Conservation (phyloP, 2,329 filamentous ascomycete genomes). For the Colletotrichum falcatum region DNA sequence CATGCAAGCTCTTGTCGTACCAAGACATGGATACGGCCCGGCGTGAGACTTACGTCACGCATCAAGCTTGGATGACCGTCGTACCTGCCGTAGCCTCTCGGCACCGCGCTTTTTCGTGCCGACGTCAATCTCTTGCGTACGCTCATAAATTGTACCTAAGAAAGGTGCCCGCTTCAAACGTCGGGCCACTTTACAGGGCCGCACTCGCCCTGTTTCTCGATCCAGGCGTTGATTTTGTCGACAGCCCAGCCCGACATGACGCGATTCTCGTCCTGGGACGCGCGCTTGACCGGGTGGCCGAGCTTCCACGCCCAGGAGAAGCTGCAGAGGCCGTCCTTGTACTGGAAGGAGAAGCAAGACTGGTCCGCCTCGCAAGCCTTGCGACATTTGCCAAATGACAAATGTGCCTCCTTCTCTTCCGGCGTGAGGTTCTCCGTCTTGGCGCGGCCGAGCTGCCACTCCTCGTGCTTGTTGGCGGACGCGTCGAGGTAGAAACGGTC, state of each 20-base stretch:
- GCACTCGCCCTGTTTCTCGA: conserved; percentile 53
- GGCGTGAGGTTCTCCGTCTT: conserved; percentile 51
- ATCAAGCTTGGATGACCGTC: conserved; percentile 31
- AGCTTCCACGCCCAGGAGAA: conserved; percentile 52
- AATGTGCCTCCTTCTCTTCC: conserved; percentile 56
- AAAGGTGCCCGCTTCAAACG: conserved; percentile 20
- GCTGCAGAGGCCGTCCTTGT: conserved; percentile 53
- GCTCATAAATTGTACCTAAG: background rate
- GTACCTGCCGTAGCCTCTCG: conserved; percentile 6
- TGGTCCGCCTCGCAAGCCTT: conserved; percentile 55
- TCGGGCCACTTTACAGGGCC: conserved; percentile 49
- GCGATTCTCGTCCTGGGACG: conserved; percentile 46
- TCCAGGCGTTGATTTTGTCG: conserved; percentile 55
- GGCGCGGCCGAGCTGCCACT: conserved; percentile 49
- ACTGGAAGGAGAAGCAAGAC: conserved; percentile 58
- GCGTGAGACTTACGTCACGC: conserved; percentile 32
- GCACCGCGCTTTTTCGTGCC: background rate
- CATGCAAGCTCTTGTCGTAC: conserved; percentile 16
- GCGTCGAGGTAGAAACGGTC: conserved; percentile 56
- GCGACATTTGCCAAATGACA: conserved; percentile 57
- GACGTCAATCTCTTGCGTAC: background rate
- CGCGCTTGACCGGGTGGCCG: conserved; percentile 52
- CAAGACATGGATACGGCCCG: conserved; percentile 13
- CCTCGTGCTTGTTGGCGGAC: conserved; percentile 46
- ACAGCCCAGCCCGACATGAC: conserved; percentile 57